Conservation (phyloP, 768 basidiomycete genomes). For the Xerocomus spinulosus region DNA sequence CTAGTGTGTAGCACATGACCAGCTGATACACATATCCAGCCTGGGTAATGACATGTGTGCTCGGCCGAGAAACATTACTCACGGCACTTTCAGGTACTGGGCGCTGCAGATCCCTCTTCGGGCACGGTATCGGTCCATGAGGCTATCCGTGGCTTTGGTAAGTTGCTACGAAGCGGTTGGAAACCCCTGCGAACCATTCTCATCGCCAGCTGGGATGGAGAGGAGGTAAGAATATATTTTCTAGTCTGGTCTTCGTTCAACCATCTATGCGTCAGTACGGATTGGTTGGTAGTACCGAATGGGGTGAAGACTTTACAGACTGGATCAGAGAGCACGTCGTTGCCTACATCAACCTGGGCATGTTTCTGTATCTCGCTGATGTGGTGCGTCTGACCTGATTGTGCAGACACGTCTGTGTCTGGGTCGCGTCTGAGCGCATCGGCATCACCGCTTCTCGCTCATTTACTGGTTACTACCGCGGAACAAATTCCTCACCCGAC, state of each 20-base stretch:
- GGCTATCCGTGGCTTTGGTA: constrained; percentile 51
- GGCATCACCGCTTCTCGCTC: constrained; percentile 80
- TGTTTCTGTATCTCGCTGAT: constrained; percentile 27
- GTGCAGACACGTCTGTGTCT: constrained; percentile 48
- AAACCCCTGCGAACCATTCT: constrained; percentile 69
- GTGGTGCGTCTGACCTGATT: constrained; percentile 26
- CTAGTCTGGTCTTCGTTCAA: background rate
- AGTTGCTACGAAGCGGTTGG: constrained; percentile 54
- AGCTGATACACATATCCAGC: constrained; percentile 14
- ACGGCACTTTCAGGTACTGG: constrained; percentile 36
- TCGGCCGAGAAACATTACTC: background rate
- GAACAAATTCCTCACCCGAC: constrained; percentile 73
- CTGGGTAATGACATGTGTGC: constrained; percentile 18
- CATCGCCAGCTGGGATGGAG: constrained; percentile 79
- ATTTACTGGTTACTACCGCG: constrained; percentile 65
- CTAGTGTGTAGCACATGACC: background rate
- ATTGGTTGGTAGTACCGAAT: constrained; percentile 85
- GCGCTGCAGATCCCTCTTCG: constrained; percentile 52
- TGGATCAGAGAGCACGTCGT: constrained; percentile 82
- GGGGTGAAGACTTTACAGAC: constrained; percentile 85
- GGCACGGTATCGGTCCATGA: constrained; percentile 57
- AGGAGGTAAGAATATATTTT: constrained; percentile 42
- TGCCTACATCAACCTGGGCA: constrained; percentile 81
- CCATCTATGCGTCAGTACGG: constrained; percentile 42
- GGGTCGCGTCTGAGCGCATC: constrained; percentile 47